These are phyloP conservation scores for Circinella umbellata DNA, from an alignment of 371 early-diverging fungal species.

Conservation along the genomic window DNA sequence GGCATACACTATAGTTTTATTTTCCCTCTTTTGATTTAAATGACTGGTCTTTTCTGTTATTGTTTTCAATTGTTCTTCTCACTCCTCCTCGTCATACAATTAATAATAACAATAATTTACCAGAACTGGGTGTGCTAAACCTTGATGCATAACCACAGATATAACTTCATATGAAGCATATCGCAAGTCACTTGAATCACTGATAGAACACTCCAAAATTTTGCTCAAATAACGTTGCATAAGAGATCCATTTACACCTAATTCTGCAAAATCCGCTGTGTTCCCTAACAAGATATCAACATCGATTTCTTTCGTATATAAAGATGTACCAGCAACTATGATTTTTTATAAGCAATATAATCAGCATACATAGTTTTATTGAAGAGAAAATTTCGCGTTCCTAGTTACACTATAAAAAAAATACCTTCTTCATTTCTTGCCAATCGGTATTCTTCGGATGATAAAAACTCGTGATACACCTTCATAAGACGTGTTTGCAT, in stretches of 20 bases:
- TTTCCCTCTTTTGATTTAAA: no score
- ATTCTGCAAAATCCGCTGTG: constrained; percentile 80
- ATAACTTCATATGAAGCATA: constrained; percentile 80
- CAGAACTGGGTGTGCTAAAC: constrained; percentile 86
- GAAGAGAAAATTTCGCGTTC: not conserved
- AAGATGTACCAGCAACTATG: constrained; percentile 18
- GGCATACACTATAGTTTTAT: constrained; percentile 69
- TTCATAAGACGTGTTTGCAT: constrained; percentile 73
- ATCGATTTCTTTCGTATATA: constrained; percentile 58
- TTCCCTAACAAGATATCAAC: constrained; percentile 78
- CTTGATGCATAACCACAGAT: constrained; percentile 77
- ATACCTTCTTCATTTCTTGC: constrained; percentile 47
- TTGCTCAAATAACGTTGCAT: constrained; percentile 83
- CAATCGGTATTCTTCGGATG: constrained; percentile 61
- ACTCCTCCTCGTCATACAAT: no score
- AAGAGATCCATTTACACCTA: constrained; percentile 80
- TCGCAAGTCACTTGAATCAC: constrained; percentile 48
- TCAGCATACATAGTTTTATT: not conserved
- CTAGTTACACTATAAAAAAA: not conserved
- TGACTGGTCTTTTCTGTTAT: no score
- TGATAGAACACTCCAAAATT: constrained; percentile 74
- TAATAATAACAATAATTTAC: constrained; percentile 27
- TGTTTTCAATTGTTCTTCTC: no score
- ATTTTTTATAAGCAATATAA: not conserved
- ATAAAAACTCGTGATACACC: constrained; percentile 73